Evolutionary conservation across 2,329 filamentous ascomycete genomes (phyloP).

Genomic region (Ophiocordyceps sinensis): DNA sequence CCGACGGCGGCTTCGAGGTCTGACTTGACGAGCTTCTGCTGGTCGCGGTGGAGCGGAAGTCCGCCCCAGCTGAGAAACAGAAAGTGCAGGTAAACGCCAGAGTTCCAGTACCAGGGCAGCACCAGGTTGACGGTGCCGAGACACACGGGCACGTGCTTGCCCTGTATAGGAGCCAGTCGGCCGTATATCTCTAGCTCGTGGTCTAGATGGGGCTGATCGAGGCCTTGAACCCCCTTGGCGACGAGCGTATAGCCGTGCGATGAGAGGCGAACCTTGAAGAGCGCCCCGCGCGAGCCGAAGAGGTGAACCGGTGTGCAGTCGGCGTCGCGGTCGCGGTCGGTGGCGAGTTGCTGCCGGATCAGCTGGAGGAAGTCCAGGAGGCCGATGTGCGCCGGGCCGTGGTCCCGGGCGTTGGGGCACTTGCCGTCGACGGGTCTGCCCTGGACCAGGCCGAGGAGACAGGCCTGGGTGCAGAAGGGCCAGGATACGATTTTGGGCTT

Average conservation of each 20-base stretch:
- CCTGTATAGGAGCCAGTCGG: constrained; percentile 14
- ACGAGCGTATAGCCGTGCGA: too few relatives aligned
- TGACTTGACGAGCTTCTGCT: too few relatives aligned
- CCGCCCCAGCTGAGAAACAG: constrained; percentile 18
- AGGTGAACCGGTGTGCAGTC: constrained; percentile 11
- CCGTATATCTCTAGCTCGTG: constrained; percentile 16
- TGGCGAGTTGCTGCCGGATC: not conserved
- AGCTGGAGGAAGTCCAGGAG: not conserved
- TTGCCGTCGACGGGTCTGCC: not conserved
- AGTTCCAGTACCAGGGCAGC: constrained; percentile 15
- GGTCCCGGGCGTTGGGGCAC: not conserved
- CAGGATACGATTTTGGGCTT: not conserved
- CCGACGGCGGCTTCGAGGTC: too few relatives aligned
- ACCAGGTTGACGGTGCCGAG: constrained; percentile 15
- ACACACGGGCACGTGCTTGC: constrained; percentile 18
- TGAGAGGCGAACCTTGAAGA: constrained; percentile 19
- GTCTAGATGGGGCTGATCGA: constrained; percentile 10
- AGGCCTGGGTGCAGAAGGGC: not conserved
- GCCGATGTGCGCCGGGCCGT: not conserved
- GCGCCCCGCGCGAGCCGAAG: constrained; percentile 12
- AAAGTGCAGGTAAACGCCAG: constrained; percentile 14
- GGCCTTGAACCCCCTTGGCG: constrained; percentile 12
- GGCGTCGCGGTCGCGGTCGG: not conserved
- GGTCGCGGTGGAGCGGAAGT: not conserved
- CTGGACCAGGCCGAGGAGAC: not conserved